A percentile compares a stretch with the other conserved stretches of the same genome.
phyloP scores from a whole-genome alignment of 164 flowering plant species.

The Stephania yunnanensis region DNA sequence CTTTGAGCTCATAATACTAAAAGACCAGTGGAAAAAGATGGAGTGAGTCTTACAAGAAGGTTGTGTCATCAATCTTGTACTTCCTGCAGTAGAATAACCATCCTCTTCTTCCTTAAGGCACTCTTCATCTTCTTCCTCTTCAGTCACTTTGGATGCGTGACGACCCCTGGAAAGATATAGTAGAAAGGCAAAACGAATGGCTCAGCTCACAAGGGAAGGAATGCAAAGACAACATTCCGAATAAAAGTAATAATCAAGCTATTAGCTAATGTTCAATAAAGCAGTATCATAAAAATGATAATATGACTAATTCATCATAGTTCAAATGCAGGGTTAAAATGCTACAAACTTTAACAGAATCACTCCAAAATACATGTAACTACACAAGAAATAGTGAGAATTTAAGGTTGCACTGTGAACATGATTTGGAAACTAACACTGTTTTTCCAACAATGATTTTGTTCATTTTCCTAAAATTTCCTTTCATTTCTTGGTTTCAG shows the following conservation, averaged over 20 bases:
- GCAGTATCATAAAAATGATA: background rate
- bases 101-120: slow-evolving; percentile 96
- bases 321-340: no score
- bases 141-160: slow-evolving; percentile 97
- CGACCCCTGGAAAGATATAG: slow-evolving; percentile 60
- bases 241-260: background rate
- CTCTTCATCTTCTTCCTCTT: slow-evolving; percentile 98
- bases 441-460: no score
- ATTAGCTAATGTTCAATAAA: background rate
- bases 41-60: slow-evolving; percentile 74
- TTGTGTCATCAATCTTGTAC: slow-evolving; percentile 74
- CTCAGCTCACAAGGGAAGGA: background rate
- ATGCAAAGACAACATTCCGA: background rate
- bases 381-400: no score
- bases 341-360: no score
- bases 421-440: no score
- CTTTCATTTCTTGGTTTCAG: no score
- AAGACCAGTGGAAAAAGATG: background rate
- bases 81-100: slow-evolving; percentile 63
- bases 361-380: no score
- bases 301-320: no score
- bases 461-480: no score
- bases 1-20: background rate
- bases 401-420: no score
- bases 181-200: background rate